Evolutionary conservation across 176 grass and related monocot species (phyloP), one percentile per base, ranked within the genome.

Genomic region (Urochloa ruziziensis): DNA sequence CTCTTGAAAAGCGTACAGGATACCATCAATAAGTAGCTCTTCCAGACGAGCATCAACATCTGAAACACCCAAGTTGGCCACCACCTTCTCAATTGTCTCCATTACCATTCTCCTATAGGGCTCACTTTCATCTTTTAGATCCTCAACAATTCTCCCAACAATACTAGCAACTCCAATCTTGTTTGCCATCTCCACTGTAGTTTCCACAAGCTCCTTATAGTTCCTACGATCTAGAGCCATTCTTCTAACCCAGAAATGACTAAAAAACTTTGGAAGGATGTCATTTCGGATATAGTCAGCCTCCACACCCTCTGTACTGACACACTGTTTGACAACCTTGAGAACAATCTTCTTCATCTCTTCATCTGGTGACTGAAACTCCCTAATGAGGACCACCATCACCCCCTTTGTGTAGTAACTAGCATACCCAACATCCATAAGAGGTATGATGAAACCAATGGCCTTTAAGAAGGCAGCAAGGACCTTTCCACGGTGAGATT

Each of bases 281-380:
- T 88, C 89, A 90, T 74, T 89, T 11, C 93, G 48, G 69, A 98
- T 95, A 77, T 95, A 98, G 65, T 98, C 93, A 49, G 96, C 84
- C 66, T 98, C 93, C n/a, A 98, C 96, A 84, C 96, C 93, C 66
- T 98, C 96, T 27, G 96, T 98, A 93, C 93, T 93, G 42, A 94
- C 96, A 83, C 96, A 98, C 63, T 98, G 96, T 87, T 95, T 93
- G 15, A 98, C 93, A 80, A 98, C 96, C 85, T 98, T 98, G 10
- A 98, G 60, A 54, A 98, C 96, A 80, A 98, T 98, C 85, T 95
- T 98, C 67, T 98, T 98, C 93, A 95, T 98, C 87, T 98, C 96
- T 85, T 98, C 91, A 78, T 98, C 96, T 84, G 96, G 96, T 57
- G 96, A 98, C 77, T 98, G 93, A 49, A 98, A 98, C 68, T 98